Percentiles rank a stretch among this genome's conserved stretches.
Evolutionary conservation across 2,329 filamentous ascomycete species (phyloP).

Genomic region (Sporothrix brunneoviolacea): DNA sequence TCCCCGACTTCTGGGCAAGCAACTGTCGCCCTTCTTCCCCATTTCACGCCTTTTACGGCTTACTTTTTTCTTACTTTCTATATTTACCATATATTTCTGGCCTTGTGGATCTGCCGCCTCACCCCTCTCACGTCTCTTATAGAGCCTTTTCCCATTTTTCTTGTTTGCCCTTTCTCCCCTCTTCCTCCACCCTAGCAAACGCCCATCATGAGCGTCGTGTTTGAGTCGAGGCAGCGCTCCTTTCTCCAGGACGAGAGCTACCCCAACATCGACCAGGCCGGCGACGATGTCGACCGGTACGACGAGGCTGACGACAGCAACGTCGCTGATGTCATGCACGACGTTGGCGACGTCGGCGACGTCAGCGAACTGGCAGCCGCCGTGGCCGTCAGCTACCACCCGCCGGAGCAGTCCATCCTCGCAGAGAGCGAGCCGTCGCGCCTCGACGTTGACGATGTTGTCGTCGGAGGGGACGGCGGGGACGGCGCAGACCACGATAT

Average conservation of each 20-base stretch:
- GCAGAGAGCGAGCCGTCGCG: conserved; percentile 16
- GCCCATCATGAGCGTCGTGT: conserved; percentile 20
- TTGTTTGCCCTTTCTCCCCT: background rate
- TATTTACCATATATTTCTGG: background rate
- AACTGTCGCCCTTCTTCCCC: too few relatives aligned
- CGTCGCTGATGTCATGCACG: conserved; percentile 11
- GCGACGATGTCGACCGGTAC: conserved; percentile 16
- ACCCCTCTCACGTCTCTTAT: background rate
- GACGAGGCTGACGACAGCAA: conserved; percentile 15
- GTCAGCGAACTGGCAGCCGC: conserved; percentile 18
- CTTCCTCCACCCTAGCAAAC: background rate
- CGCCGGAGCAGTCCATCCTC: conserved; percentile 16
- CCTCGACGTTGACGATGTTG: conserved; percentile 11
- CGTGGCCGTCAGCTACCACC: conserved; percentile 16
- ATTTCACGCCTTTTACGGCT: background rate
- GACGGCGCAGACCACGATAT: background rate
- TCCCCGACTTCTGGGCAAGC: too few relatives aligned
- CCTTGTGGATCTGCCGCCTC: too few relatives aligned
- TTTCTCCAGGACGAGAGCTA: conserved; percentile 20
- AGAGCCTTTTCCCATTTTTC: background rate
- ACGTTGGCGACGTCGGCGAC: conserved; percentile 13
- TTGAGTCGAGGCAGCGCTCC: conserved; percentile 16
- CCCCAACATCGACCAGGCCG: conserved; percentile 20
- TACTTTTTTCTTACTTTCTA: background rate
- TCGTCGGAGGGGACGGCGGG: background rate